Percentiles rank a stretch among this genome's conserved stretches.
phyloP scores from a whole-genome alignment of 495 filamentous ascomycete genomes.

The Xylaria acuta region DNA sequence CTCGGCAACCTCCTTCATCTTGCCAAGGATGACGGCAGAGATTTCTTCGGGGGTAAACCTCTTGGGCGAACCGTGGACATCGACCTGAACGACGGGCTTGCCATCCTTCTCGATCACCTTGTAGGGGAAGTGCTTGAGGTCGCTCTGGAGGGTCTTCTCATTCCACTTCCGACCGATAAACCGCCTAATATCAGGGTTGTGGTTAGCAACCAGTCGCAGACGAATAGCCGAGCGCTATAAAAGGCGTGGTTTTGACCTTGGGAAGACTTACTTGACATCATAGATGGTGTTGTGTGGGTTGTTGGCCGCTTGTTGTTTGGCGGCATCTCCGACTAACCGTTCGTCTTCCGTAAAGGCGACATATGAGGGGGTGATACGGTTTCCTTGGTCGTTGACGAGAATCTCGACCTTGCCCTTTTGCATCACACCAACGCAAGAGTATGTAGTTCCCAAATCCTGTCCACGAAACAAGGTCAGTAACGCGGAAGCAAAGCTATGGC shows the following conservation, averaged over 20 bases:
- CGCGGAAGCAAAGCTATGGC: not conserved
- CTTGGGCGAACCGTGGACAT: constrained; percentile 75
- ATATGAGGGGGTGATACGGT: constrained; percentile 98
- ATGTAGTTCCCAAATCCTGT: constrained; percentile 93
- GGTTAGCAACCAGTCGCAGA: constrained; percentile 33
- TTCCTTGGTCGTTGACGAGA: constrained; percentile 96
- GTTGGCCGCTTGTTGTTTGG: constrained; percentile 97
- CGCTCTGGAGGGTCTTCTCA: constrained; percentile 83
- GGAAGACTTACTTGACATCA: constrained; percentile 81
- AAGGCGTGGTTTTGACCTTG: not conserved
- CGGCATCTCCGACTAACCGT: constrained; percentile 95
- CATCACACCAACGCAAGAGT: constrained; percentile 99
- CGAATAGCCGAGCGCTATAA: not conserved
- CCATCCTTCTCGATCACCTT: constrained; percentile 81
- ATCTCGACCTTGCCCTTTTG: constrained; percentile 98
- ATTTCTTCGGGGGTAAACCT: constrained; percentile 86
- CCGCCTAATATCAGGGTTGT: constrained; percentile 59
- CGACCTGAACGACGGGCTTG: constrained; percentile 80
- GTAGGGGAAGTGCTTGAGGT: constrained; percentile 92
- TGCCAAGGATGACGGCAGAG: constrained; percentile 84
- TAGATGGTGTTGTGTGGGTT: constrained; percentile 91
- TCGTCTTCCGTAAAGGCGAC: constrained; percentile 99
- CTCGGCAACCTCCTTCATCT: constrained; percentile 99
- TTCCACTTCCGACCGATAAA: constrained; percentile 88
- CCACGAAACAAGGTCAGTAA: constrained; percentile 24